Conservation (phyloP, 805 yeast genomes). For the Candida montana region DNA sequence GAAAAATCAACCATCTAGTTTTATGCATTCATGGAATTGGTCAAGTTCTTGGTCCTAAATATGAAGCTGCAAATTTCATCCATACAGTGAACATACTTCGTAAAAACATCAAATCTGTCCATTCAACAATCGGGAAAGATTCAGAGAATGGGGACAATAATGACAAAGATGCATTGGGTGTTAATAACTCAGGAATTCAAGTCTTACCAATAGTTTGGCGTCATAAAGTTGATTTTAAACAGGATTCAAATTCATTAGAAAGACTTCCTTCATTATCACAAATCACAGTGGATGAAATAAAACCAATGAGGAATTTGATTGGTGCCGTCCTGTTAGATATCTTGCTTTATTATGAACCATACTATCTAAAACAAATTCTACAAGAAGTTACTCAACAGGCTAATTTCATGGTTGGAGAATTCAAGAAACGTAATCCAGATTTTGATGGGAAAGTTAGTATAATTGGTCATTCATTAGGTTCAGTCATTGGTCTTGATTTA, state of each 20-base stretch:
- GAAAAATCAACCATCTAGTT: constrained; percentile 56
- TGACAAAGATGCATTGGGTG: constrained; percentile 20
- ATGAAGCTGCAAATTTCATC: constrained; percentile 79
- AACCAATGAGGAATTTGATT: constrained; percentile 67
- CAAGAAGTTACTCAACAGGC: constrained; percentile 56
- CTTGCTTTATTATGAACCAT: constrained; percentile 70
- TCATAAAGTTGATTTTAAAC: constrained; percentile 58
- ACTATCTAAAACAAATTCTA: constrained; percentile 56
- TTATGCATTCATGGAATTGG: constrained; percentile 96
- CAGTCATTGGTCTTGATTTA: constrained; percentile 77
- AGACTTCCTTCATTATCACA: constrained; percentile 61
- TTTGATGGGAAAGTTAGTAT: constrained; percentile 80
- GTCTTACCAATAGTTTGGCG: constrained; percentile 93
- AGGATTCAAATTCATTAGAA: constrained; percentile 32
- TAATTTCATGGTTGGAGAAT: constrained; percentile 56
- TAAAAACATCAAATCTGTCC: constrained; percentile 50
- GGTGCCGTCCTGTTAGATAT: constrained; percentile 88
- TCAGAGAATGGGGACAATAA: constrained; percentile 23
- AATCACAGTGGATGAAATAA: constrained; percentile 72
- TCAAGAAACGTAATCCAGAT: constrained; percentile 56
- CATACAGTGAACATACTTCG: constrained; percentile 68
- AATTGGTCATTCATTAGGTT: constrained; percentile 89
- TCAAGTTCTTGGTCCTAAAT: constrained; percentile 72
- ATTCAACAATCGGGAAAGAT: neutral
- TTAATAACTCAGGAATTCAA: constrained; percentile 59